A percentile compares a stretch with the other conserved stretches of the same genome.
Evolutionary conservation across 768 basidiomycete genomes (phyloP).

Genomic region (Rhizopogon sp.): DNA sequence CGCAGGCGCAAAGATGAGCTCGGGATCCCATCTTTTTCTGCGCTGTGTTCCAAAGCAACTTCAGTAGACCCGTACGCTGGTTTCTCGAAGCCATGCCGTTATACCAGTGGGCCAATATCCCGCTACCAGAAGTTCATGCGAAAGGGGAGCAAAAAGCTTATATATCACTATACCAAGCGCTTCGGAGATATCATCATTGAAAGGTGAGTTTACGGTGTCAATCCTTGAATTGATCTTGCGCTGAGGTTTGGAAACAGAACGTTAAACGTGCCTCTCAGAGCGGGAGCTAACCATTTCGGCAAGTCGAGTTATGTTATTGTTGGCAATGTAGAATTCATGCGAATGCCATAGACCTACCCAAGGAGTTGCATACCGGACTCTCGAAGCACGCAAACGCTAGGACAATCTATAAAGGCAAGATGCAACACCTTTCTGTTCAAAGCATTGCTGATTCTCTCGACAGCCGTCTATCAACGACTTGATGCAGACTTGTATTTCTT

Average conservation of each 20-base stretch:
- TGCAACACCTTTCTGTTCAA: not conserved
- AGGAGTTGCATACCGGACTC: slow-evolving; percentile 32
- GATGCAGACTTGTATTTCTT: slow-evolving; percentile 48
- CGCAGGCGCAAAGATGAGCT: slow-evolving; percentile 28
- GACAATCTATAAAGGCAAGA: slow-evolving; percentile 23
- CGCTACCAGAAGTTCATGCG: slow-evolving; percentile 40
- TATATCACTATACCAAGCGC: slow-evolving; percentile 52
- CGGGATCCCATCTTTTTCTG: slow-evolving; percentile 44
- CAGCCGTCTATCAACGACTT: slow-evolving; percentile 55
- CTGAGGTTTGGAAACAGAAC: not conserved
- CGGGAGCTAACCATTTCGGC: slow-evolving; percentile 51
- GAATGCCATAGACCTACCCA: slow-evolving; percentile 37
- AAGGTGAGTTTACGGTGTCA: slow-evolving; percentile 32
- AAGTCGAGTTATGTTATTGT: slow-evolving; percentile 6
- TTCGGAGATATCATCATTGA: slow-evolving; percentile 42
- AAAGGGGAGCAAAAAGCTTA: slow-evolving; percentile 29
- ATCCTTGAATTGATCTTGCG: not conserved
- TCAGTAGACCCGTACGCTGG: slow-evolving; percentile 33
- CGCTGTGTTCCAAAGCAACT: slow-evolving; percentile 19
- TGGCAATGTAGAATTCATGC: not conserved
- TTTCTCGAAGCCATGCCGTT: slow-evolving; percentile 37
- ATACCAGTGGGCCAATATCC: slow-evolving; percentile 38
- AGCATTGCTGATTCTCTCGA: not conserved
- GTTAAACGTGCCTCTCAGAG: slow-evolving; percentile 44
- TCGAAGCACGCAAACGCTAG: slow-evolving; percentile 21